These are phyloP conservation scores for Phialemoniopsis sp. DNA, from an alignment of 2,329 filamentous ascomycete species.

Conservation along the genomic window DNA sequence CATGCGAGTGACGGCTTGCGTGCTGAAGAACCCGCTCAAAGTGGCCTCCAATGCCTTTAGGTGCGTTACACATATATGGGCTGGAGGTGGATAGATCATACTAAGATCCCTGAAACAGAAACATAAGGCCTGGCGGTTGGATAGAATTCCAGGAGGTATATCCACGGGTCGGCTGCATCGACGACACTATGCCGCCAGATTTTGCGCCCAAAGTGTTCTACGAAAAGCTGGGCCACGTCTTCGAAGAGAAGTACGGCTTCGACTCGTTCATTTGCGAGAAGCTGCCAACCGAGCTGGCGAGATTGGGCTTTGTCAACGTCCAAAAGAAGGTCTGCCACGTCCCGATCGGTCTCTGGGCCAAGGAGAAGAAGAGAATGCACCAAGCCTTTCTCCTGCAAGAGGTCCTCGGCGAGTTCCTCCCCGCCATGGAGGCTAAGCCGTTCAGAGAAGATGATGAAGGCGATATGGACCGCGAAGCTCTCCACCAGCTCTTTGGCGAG, in stretches of 20 bases:
- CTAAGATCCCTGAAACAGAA: conserved; percentile 9
- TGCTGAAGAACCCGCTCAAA: conserved; percentile 46
- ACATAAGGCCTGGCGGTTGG: conserved; percentile 44
- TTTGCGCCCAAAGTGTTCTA: conserved; percentile 29
- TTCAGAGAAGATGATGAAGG: conserved; percentile 30
- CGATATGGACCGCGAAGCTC: conserved; percentile 16
- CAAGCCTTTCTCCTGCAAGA: conserved; percentile 37
- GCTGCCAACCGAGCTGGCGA: conserved; percentile 25
- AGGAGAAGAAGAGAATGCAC: conserved; percentile 29
- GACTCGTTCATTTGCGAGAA: conserved; percentile 20
- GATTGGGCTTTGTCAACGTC: conserved; percentile 38
- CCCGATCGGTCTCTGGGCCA: conserved; percentile 41
- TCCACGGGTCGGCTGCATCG: conserved; percentile 34
- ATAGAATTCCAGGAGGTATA: conserved; percentile 44
- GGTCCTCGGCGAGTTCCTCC: conserved; percentile 31
- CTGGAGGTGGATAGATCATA: not conserved
- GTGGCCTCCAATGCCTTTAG: conserved; percentile 36
- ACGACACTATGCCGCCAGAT: conserved; percentile 34
- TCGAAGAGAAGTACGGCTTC: conserved; percentile 29
- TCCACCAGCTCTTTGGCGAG: conserved; percentile 23
- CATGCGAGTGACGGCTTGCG: conserved; percentile 49
- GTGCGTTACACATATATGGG: conserved; percentile 21
- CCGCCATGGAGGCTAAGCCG: conserved; percentile 33
- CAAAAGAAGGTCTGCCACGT: conserved; percentile 34
- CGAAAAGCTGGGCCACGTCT: conserved; percentile 11